phyloP scores from a whole-genome alignment of 148 eudicot genomes.

The Silene uniflora region DNA sequence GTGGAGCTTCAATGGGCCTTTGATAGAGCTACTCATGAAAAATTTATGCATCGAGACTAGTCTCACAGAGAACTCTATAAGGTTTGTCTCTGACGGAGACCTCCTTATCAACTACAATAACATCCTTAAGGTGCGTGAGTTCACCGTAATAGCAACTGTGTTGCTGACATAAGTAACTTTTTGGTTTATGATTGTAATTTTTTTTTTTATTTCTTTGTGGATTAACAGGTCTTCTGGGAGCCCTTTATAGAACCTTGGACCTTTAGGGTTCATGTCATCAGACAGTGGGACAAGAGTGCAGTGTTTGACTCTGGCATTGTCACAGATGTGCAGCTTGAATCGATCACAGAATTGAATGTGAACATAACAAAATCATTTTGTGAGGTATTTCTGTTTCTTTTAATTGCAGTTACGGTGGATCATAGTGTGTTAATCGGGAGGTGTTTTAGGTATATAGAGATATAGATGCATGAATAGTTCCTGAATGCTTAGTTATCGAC shows the following conservation, averaged over 20 bases:
- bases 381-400: constrained; percentile 47
- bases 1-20: constrained; percentile 84
- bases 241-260: constrained; percentile 93
- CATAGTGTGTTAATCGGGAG: neutral
- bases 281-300: constrained; percentile 51
- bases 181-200: constrained; percentile 9
- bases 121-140: constrained; percentile 66
- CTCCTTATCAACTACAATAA: constrained; percentile 80
- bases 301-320: constrained; percentile 42
- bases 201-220: neutral
- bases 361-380: constrained; percentile 71
- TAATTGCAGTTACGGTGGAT: constrained; percentile 2
- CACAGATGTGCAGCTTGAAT: constrained; percentile 52
- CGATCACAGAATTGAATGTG: constrained; percentile 62
- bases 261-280: constrained; percentile 48
- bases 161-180: constrained; percentile 7
- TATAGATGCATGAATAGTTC: neutral
- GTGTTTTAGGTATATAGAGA: neutral
- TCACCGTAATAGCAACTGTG: neutral
- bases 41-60: constrained; percentile 35
- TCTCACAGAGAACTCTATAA: constrained; percentile 35
- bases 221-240: constrained; percentile 84
- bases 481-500: constrained; percentile 10
- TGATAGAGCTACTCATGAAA: constrained; percentile 58
- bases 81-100: constrained; percentile 48